Evolutionary conservation across 202 grass and related monocot genomes (phyloP).

Genomic region (Musa balbisiana): DNA sequence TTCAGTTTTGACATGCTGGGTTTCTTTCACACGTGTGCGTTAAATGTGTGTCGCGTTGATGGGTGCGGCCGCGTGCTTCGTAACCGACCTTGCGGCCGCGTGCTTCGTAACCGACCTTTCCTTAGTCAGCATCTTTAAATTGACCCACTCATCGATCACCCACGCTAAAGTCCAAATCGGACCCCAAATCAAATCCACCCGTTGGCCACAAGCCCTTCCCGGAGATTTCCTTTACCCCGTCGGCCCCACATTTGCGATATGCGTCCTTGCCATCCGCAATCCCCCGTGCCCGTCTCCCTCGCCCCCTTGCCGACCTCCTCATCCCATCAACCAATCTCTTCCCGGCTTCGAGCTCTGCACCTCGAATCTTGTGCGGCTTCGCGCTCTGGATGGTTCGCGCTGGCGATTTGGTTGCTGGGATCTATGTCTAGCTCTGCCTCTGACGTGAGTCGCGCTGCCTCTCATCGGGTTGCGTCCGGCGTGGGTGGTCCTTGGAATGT

Average conservation of each 20-base stretch:
- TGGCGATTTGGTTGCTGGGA: neutral
- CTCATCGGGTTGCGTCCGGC: constrained; percentile 10
- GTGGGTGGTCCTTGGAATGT: neutral
- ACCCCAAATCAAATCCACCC: neutral
- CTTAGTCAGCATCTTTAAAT: too few relatives aligned
- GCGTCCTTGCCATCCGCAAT: neutral
- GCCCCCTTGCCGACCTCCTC: neutral
- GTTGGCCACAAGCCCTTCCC: neutral
- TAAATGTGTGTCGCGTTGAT: too few relatives aligned
- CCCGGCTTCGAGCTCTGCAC: neutral
- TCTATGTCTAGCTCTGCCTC: constrained; percentile 10
- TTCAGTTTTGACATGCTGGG: too few relatives aligned
- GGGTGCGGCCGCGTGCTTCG: too few relatives aligned
- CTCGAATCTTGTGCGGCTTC: too few relatives aligned
- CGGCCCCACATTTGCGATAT: neutral
- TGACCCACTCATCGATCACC: neutral
- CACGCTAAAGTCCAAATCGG: neutral
- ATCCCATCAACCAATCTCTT: neutral
- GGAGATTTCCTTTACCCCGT: neutral
- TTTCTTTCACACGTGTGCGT: too few relatives aligned
- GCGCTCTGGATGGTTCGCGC: neutral
- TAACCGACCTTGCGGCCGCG: too few relatives aligned
- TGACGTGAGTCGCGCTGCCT: constrained; percentile 14
- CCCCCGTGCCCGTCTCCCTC: neutral
- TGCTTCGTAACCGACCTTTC: too few relatives aligned